Base-by-base conservation (phyloP, 2,329 filamentous ascomycete species). In the Ophiocordyceps camponoti-saundersi region DNA sequence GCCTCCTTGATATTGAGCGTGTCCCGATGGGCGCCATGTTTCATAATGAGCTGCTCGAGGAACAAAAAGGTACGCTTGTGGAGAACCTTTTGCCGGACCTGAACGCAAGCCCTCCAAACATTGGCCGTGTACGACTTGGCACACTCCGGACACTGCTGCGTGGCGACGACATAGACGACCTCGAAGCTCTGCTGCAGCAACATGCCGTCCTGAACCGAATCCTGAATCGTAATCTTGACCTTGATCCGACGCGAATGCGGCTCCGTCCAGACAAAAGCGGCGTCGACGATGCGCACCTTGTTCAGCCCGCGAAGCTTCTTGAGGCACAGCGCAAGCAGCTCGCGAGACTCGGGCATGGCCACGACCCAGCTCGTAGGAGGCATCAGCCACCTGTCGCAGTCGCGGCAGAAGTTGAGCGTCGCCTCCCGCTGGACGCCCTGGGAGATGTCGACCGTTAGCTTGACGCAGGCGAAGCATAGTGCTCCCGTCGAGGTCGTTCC, bases 1-100 rank as follows among this genome's bases (percentile, higher is more conserved):
- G 86, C 85, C 66, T 98, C 92, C 62, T 93, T 95, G 67, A 98
- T 98, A 63, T 96, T 98, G 65, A 95, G 89, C 1, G 90, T 92
- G 55, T 98, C 89, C 53, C 79, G 77, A 63, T 95, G 89, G 4
- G 90, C 92, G 48, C 78, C 77, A 62, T 96, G 88, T 71, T 95
- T 96, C 56, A 98, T 72, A 56, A 98, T 94, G 48, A 96, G 73
- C 70, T 98, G 90, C 65, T 96, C 92, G 34, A 96, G 79, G 60
- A 71, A 73, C 43, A 77, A 56, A 55, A 77, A 77, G 1, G 73
- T 77, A 56, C 92, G 75, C 77, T 96, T 98, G 69, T 98, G 92
- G 6, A 85, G 79, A 39, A 98, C 92, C 68, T 96, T 95, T 63
- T 98, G 92, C 52, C 92, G 81, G 48, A 98, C 87, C 68, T 98